Base-by-base conservation (phyloP, 169 alveolate genomes). In the Eimeria praecox region DNA sequence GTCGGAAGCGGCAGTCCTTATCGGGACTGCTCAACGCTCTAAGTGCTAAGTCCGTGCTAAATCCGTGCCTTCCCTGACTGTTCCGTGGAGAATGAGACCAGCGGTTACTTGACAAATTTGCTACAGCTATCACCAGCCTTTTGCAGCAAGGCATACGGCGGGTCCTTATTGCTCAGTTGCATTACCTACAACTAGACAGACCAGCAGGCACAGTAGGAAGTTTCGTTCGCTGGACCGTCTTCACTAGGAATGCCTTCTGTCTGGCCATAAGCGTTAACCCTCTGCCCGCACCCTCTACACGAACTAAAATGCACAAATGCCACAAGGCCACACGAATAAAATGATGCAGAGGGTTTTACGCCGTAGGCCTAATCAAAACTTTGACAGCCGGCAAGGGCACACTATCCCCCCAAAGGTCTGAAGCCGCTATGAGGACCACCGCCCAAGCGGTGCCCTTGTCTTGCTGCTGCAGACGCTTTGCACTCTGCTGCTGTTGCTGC, bases 371-470 rank as follows among this genome's bases (percentile, higher is more conserved):
- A 30, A 52, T n/a, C 54, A 56, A 44, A 33, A 59, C 92, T 54
- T 59, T 54, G 16, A 86, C 64, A 24, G 92, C 62, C 59, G 92
- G 92, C 30, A 86, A 62, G 40, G 92, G 52, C 24, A 38, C 82
- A 12, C 40, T 59, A 27, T 20, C 82, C 78, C 92, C 92, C 40
- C 14, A 33, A 22, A 80, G 64, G 18, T 54, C 75, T 14, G 66
- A 22, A 12, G 92, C 92, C 80, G 80, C 38, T 35, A 86, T 86
- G 59, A 6, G 54, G 59, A 86, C 49, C 46, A 86, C 80, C n/a
- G 40, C 92, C 92, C 92, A 86, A 18, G 44, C 22, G 35, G 69
- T 40, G 38, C 78, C 73, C 75, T 83, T 56, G 38, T 59, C 40
- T n/a, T 86, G 80, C 62, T 86, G 92, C 38, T 56, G 73, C 71